phyloP scores from a whole-genome alignment of 345 rosid genomes.

The Gossypium stocksii region DNA sequence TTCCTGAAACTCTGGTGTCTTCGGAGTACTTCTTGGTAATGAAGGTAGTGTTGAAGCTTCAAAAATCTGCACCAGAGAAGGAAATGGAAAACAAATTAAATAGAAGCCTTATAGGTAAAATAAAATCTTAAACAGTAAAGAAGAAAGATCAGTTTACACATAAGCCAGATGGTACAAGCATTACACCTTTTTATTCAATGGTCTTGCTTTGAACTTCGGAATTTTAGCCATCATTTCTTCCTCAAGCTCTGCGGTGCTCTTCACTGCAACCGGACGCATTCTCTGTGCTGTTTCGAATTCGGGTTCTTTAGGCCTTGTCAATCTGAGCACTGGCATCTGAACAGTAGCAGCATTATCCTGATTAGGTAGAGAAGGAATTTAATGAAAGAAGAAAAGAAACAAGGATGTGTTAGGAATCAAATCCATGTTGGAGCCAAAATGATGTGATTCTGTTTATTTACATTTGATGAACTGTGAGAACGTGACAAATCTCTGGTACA shows the following conservation, averaged over 20 bases:
- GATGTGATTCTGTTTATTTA: constrained; percentile 19
- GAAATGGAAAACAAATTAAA: neutral
- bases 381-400: neutral
- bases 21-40: constrained; percentile 64
- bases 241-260: constrained; percentile 92
- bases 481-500: constrained; percentile 71
- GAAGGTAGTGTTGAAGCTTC: constrained; percentile 65
- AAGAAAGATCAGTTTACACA: neutral
- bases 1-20: constrained; percentile 86
- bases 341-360: constrained; percentile 26
- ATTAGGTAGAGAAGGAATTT: constrained; percentile 4
- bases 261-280: constrained; percentile 63
- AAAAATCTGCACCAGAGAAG: constrained; percentile 46
- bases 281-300: constrained; percentile 90
- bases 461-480: constrained; percentile 41
- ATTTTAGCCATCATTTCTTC: constrained; percentile 97
- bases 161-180: neutral
- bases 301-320: constrained; percentile 95
- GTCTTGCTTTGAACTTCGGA: constrained; percentile 96
- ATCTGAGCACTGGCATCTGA: constrained; percentile 59
- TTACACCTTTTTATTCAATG: constrained; percentile 85
- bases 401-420: neutral
- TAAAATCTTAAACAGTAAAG: neutral
- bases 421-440: neutral
- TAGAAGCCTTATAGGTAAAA: neutral